Conservation (phyloP, 768 basidiomycete species). For the Russula sp. region DNA sequence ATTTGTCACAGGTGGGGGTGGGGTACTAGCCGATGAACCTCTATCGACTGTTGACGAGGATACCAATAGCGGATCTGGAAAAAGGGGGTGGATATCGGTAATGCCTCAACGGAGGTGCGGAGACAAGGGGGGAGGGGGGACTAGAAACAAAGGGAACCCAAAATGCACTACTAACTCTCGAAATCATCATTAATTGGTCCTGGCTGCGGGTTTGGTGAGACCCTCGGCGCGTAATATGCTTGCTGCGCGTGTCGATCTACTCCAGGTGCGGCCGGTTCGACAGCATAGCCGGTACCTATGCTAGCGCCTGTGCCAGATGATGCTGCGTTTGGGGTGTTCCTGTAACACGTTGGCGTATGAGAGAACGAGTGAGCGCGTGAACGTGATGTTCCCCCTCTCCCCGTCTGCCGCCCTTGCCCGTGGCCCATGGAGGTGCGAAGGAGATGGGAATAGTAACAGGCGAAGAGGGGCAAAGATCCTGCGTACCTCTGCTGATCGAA, state of each 20-base stretch:
- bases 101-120: not conserved
- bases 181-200: not conserved
- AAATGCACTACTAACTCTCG: slow-evolving; percentile 8
- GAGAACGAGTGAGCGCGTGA: not conserved
- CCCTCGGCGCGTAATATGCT: slow-evolving; percentile 26
- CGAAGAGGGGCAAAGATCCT: not conserved
- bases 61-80: not conserved
- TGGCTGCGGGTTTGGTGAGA: not conserved
- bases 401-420: not conserved
- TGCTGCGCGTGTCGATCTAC: slow-evolving; percentile 28
- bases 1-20: slow-evolving; percentile 13
- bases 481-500: slow-evolving; percentile 55
- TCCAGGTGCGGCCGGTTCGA: not conserved
- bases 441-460: not conserved
- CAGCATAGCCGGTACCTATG: not conserved
- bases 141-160: not conserved
- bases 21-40: not conserved
- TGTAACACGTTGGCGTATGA: not conserved
- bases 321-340: slow-evolving; percentile 14
- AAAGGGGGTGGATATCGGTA: not conserved
- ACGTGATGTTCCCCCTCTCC: not conserved
- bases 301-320: not conserved
- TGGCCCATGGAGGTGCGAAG: not conserved
- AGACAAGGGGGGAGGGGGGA: not conserved
- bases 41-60: not conserved